Evolutionary conservation across 306 rosid species (phyloP), one percentile per base, ranked within the genome.

Genomic region (Lupinus albus): DNA sequence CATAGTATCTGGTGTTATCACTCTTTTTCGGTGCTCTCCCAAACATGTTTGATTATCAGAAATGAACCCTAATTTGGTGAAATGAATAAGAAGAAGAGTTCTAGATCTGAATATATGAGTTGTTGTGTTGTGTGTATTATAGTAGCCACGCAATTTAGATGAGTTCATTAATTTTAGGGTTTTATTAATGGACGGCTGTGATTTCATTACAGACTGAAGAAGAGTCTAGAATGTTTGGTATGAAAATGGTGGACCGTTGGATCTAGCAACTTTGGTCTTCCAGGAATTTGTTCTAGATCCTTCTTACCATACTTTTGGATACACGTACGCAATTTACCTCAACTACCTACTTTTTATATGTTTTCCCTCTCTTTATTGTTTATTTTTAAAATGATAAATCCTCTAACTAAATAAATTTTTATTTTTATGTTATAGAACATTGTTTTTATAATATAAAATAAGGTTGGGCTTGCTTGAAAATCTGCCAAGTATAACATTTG

Each of bases 11-110:
- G 9, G 88, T 82, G 84, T 74, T 84, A 4, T 91, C 81, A 62
- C 92, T 88, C 76, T 87, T 87, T 88, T 87, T 87, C 18, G 91
- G 84, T 11, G 84, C 82, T 20, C 92, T 87, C 18, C 92, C 88
- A 35, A 87, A 90, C 97, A 90, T 90, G 25, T n/a, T 41, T 10
- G n/a, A 10, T 11, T 11, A 2, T 25, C 30, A 25, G 30, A 25
- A 41, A 2, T 0, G 11, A 38, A 8, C 46, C 46, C 46, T 41
- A 41, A 13, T 41, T 41, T 41, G n/a, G 46, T 10, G 13, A 11
- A 41, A 1, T 13, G n/a, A 10, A 7, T 10, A 38, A 41, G n/a
- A 9, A 39, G 45, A 41, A 0, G 3, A 11, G 1, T 1, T 7
- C 44, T 41, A 41, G 46, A 41, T 41, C 46, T 41, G 46, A 25